A percentile compares a stretch with the other conserved stretches of the same genome.
Evolutionary conservation across 208 protist genomes (phyloP).

Genomic region (Crithidia acanthocephali): DNA sequence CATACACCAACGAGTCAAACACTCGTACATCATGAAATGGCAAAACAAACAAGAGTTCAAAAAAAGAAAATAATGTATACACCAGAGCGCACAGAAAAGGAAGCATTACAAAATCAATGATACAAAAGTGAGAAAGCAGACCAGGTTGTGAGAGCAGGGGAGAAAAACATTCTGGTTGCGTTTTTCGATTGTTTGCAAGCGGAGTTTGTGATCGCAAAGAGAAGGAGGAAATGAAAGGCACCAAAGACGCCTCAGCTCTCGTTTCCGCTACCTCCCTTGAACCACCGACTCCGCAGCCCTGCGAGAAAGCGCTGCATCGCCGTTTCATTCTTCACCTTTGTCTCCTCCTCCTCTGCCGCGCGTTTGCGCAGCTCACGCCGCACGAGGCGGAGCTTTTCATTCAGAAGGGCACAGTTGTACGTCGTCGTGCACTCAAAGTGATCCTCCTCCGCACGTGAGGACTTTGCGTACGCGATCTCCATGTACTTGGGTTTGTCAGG

Average conservation of each 20-base stretch:
- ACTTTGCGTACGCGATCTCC: slow-evolving; percentile 76
- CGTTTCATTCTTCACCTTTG: slow-evolving; percentile 30
- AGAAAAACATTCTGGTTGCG: too few relatives aligned
- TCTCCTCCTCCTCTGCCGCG: slow-evolving; percentile 47
- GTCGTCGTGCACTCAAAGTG: slow-evolving; percentile 86
- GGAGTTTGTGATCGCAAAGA: neutral
- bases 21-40: neutral
- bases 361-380: slow-evolving; percentile 77
- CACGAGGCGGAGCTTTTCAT: slow-evolving; percentile 83
- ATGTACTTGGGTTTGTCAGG: slow-evolving; percentile 82
- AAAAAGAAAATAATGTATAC: neutral
- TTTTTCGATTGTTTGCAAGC: too few relatives aligned
- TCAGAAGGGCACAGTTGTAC: slow-evolving; percentile 83
- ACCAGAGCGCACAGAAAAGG: neutral
- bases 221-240: neutral
- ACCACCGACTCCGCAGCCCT: slow-evolving; percentile 34
- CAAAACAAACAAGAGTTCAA: neutral
- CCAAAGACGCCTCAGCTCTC: slow-evolving; percentile 3
- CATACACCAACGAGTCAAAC: neutral
- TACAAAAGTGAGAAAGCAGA: neutral
- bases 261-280: slow-evolving; percentile 21
- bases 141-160: neutral
- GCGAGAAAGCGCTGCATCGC: slow-evolving; percentile 40
- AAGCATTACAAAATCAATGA: too few relatives aligned
- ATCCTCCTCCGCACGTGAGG: slow-evolving; percentile 75